Evolutionary conservation across 768 basidiomycete genomes (phyloP), one percentile per base, ranked within the genome.

Genomic region (Suillus discolor): DNA sequence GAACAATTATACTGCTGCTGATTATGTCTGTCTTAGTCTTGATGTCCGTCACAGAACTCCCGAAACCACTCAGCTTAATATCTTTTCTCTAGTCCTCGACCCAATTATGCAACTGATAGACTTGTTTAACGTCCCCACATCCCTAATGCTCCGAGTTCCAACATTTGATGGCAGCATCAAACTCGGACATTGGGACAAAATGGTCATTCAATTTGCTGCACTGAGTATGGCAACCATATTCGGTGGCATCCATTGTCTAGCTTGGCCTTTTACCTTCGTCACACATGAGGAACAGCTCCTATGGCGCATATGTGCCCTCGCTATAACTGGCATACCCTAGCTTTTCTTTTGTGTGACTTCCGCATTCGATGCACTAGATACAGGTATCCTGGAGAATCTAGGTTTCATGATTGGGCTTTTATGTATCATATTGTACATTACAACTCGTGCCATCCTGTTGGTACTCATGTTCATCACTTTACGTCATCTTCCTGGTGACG

Each of bases 181-280:
- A 36, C 20, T 36, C 31, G 9, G 6, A 11, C 2, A 2, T 11
- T 2, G 5, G 6, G 20, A n/a, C 20, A 12, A 0, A 2, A 1
- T 0, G 0, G 2, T 13, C 13, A 4, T 57, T 57, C 0, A 1
- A 3, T 0, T 44, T 18, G 20, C 54, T n/a, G 53, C 25, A 45
- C 34, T 42, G 2, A 6, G 61, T 18, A 61, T 67, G 12, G 72
- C 62, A 8, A 64, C 45, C 9, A 25, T 71, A 18, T 77, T 77
- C 54, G 76, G 75, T 8, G 71, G 62, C 5, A 67, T 77, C 36
- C 75, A 77, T 62, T 72, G 69, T 53, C 51, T 68, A 1, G 72
- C 73, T 8, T 75, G 74, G 76, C 61, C 55, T 39, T 66, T 71
- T 12, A 1, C 42, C 1, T 77, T 74, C 49, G 66, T 71, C 6